Conservation (phyloP, 805 yeast species). For the Metschnikowia orientalis region DNA sequence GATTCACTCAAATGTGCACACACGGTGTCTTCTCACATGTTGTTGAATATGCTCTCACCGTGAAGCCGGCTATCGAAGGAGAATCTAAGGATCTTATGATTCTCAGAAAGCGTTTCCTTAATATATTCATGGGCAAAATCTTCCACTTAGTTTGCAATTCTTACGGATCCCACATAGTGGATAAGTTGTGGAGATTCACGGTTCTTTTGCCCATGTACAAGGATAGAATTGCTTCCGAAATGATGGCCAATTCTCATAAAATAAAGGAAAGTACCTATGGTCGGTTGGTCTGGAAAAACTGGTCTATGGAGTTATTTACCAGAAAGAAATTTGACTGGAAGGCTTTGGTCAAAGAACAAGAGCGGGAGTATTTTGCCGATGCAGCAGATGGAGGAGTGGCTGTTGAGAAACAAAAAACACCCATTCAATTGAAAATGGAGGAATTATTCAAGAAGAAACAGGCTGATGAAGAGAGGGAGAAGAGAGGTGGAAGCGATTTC, state of each 20-base stretch:
- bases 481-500: conserved; percentile 21
- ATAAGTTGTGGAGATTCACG: conserved; percentile 77
- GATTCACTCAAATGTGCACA: conserved; percentile 66
- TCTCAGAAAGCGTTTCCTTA: conserved; percentile 64
- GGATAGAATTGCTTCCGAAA: conserved; percentile 74
- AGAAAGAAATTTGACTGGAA: conserved; percentile 86
- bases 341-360: conserved; percentile 46
- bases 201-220: conserved; percentile 74
- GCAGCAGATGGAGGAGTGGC: conserved; percentile 13
- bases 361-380: conserved; percentile 27
- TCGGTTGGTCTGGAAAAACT: conserved; percentile 89
- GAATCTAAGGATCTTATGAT: conserved; percentile 46
- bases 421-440: conserved; percentile 42
- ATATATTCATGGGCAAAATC: conserved; percentile 51
- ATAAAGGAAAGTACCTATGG: conserved; percentile 89
- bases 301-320: conserved; percentile 77
- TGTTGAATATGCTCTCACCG: conserved; percentile 56
- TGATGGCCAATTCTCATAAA: conserved; percentile 53
- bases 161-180: conserved; percentile 88
- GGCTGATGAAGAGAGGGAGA: conserved; percentile 25
- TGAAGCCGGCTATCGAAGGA: conserved; percentile 42
- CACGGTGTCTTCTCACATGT: conserved; percentile 93
- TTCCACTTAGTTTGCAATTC: conserved; percentile 73
- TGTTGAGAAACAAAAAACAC: conserved; percentile 25
- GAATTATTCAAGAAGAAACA: conserved; percentile 29